Percentiles rank a stretch among this genome's conserved stretches.
phyloP scores from a whole-genome alignment of 2,329 filamentous ascomycete species.

The Curvularia verruculosa region DNA sequence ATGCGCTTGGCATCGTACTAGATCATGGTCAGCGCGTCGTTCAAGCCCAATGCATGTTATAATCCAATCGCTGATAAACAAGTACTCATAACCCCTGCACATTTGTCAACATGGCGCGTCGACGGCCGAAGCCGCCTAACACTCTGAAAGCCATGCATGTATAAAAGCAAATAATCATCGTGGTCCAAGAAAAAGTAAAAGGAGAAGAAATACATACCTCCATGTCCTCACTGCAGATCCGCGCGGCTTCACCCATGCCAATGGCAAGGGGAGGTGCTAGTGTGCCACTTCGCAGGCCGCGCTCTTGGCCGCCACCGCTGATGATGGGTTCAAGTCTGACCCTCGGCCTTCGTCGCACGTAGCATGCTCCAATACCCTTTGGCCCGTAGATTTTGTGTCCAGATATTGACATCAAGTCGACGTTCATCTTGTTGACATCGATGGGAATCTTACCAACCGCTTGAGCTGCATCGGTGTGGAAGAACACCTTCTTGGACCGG shows the following conservation, averaged over 20 bases:
- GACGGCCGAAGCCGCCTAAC: slow-evolving; percentile 39
- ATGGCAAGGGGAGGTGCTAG: slow-evolving; percentile 86
- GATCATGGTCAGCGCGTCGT: slow-evolving; percentile 20
- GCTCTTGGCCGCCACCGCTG: slow-evolving; percentile 92
- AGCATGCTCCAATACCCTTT: slow-evolving; percentile 96
- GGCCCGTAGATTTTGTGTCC: slow-evolving; percentile 99
- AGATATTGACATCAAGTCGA: slow-evolving; percentile 98
- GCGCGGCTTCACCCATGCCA: slow-evolving; percentile 94
- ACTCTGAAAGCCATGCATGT: slow-evolving; percentile 92
- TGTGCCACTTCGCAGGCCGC: slow-evolving; percentile 92
- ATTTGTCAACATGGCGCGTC: slow-evolving; percentile 59
- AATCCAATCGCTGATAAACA: slow-evolving; percentile 1
- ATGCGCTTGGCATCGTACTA: slow-evolving; percentile 94
- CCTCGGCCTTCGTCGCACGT: slow-evolving; percentile 87
- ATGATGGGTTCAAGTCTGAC: slow-evolving; percentile 96
- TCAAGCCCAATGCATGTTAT: neutral
- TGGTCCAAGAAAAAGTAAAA: slow-evolving; percentile 29
- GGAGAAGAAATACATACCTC: slow-evolving; percentile 67
- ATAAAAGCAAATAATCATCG: slow-evolving; percentile 79
- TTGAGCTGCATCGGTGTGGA: slow-evolving; percentile 96
- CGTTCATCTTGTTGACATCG: slow-evolving; percentile 96
- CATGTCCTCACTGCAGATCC: slow-evolving; percentile 89
- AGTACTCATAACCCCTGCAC: slow-evolving; percentile 68
- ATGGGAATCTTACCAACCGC: slow-evolving; percentile 98
- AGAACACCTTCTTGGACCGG: slow-evolving; percentile 90